A percentile compares a stretch with the other conserved stretches of the same genome.
phyloP scores from a whole-genome alignment of 2,329 filamentous ascomycete species.

The Colletotrichum sp. region DNA sequence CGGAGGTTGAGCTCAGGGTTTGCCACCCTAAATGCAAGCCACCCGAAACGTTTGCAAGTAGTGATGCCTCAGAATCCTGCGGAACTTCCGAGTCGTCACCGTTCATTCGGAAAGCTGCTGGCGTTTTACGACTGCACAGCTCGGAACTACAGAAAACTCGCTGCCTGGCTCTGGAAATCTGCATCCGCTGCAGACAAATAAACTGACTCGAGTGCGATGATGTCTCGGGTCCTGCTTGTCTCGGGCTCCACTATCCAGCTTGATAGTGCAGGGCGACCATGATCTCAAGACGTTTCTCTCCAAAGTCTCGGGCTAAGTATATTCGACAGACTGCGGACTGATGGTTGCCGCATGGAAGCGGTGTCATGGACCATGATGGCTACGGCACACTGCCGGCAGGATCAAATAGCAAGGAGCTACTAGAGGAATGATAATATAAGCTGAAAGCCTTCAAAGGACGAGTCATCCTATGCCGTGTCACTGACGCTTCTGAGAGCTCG shows the following conservation, averaged over 20 bases:
- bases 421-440: background rate
- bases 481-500: accelerated
- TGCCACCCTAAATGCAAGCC: background rate
- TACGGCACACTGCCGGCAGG: background rate
- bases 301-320: background rate
- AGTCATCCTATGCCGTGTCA: background rate
- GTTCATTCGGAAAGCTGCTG: background rate
- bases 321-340: background rate
- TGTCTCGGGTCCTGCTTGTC: background rate
- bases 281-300: background rate
- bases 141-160: background rate
- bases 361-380: background rate
- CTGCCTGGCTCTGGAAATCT: background rate
- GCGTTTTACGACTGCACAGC: background rate
- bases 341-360: background rate
- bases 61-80: background rate
- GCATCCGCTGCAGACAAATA: background rate
- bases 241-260: background rate
- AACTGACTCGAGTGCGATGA: background rate
- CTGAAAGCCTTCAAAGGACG: background rate
- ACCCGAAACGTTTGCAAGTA: background rate
- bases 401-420: background rate
- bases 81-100: background rate
- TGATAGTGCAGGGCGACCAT: background rate
- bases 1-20: background rate